These are phyloP conservation scores for Saccharomycopsis selenospora DNA, from an alignment of 805 yeast genomes.

Conservation along the genomic window DNA sequence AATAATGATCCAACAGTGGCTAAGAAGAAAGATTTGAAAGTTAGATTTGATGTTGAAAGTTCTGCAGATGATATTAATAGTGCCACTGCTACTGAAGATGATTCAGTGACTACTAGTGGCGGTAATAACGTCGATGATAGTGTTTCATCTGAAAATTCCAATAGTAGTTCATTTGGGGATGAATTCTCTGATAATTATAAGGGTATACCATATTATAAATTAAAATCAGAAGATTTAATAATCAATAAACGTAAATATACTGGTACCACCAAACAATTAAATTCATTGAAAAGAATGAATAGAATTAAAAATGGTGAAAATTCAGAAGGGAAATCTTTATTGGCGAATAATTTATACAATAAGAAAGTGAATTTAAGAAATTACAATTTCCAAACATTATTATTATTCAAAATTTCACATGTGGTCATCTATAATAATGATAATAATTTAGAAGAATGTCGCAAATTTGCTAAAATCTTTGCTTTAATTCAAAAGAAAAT, in stretches of 20 bases:
- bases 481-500: conserved; percentile 20
- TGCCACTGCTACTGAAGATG: too few species aligned
- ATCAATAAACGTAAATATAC: conserved; percentile 13
- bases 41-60: conserved; percentile 15
- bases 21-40: conserved; percentile 13
- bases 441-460: conserved; percentile 13
- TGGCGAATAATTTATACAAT: conserved; percentile 16
- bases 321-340: conserved; percentile 13
- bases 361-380: conserved; percentile 19
- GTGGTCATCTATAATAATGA: conserved; percentile 20
- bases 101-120: neutral
- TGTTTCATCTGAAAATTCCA: neutral
- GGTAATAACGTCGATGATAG: neutral
- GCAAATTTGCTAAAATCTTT: conserved; percentile 20
- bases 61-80: neutral
- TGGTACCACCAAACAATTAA: conserved; percentile 16
- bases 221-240: conserved; percentile 11
- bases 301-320: conserved; percentile 16
- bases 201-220: conserved; percentile 13
- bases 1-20: neutral
- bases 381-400: conserved; percentile 16
- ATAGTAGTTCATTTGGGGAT: conserved; percentile 2
- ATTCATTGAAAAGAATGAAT: conserved; percentile 17
- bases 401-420: conserved; percentile 19
- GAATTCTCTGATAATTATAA: conserved; percentile 9